Evolutionary conservation across 345 rosid species (phyloP), one percentile per base, ranked within the genome.

Genomic region (Abelmoschus esculentus): DNA sequence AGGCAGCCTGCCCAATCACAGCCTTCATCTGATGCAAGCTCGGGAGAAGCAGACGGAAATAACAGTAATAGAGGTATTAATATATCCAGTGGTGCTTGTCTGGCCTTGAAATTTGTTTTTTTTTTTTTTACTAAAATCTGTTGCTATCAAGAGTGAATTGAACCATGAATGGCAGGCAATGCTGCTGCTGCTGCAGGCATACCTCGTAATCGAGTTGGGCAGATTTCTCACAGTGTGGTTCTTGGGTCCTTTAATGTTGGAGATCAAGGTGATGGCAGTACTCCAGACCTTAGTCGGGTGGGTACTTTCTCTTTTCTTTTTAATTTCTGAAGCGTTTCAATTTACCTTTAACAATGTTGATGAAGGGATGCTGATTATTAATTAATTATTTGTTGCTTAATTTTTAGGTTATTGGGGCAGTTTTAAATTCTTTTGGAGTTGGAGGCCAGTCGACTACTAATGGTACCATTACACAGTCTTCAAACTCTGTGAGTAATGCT

Each of bases 221-320:
- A 88, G 70, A 82, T 91, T 74, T 86, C 97, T 12, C 98, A 91
- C 72, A 89, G 91, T 75, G 89, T 89, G 36, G 88, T 91, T 83
- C 95, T 91, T 72, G 97, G 97, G 67, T 76, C 86, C 63, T 86
- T 83, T 77, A 91, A 89, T 80, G 85, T 87, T 80, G 93, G 91
- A 73, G 98, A 89, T 72, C 93, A 88, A 80, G 84, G 87, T 69
- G 93, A 89, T 78, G 88, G 87, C 65, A 61, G 63, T 70, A 86
- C 70, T 72, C 93, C 95, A 18, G 97, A 93, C 68, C 57, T 91
- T 52, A 69, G 52, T 58, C 86, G 82, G 89, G 98, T 93, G 75
- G 28, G 82, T 69, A 60, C 44, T 61, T 34, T 55, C 13, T 10
- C 2, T 18, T 9, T 19, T 47, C 3, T 36, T 36, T 36, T 36